Base-by-base conservation (phyloP, 73 alveolate species). In the Paraurostyla sp. region DNA sequence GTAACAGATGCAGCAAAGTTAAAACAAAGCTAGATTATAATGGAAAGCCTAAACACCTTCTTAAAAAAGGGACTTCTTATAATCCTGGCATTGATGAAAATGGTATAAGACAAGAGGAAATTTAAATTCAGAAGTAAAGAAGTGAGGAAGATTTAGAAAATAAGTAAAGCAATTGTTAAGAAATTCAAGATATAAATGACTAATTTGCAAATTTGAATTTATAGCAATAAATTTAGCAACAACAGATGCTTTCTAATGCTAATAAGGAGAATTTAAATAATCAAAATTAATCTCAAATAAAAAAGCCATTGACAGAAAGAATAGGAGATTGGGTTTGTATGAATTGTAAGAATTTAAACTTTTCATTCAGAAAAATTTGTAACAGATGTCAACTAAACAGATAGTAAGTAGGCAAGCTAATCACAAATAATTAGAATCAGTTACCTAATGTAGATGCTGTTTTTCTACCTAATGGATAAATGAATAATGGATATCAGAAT, bases 251-350 rank as follows among this genome's bases (percentile, higher is more conserved):
- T 23, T 27, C n/a, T 62, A 43, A 27, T 22, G 33, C 73, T n/a
- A 56, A 62, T 23, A 62, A 62, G 51, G 80, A 62, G 80, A 62
- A 62, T 36, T 25, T 62, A 25, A 58, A 45, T 50, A 6, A 35
- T 1, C 51, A 76, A 45, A 18, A 41, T 18, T 32, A 48, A 36
- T 9, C 27, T 22, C 30, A 56, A 42, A 32, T 40, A 6, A 88
- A 88, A 87, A 89, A 89, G 49, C 93, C 89, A 13, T 51, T 88
- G 49, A 56, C 85, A n/a, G 99, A 92, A 87, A 92, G 98, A 89
- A 95, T 88, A 59, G 99, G 99, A 50, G 99, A 97, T 82, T 97
- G 99, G 99, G 78, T 92, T 49, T 97, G 99, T 65, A 84, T 73
- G 48, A 50, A 90, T 41, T 97, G 99, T 76, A 83, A 76, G n/a